These are phyloP conservation scores for Calvatia gigantea DNA, from an alignment of 768 basidiomycete species.

Conservation along the genomic window DNA sequence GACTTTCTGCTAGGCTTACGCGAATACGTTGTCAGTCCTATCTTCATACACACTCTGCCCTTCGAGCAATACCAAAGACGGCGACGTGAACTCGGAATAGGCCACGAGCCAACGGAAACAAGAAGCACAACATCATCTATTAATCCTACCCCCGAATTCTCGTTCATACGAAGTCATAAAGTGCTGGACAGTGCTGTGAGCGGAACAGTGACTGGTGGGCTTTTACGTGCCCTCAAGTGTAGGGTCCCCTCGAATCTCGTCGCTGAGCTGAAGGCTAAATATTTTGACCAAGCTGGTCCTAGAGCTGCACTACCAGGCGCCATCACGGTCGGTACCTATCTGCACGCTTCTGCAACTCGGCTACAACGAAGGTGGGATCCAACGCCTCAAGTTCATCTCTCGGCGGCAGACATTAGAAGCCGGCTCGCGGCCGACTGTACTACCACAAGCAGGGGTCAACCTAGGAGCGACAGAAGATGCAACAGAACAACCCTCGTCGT, in stretches of 20 bases:
- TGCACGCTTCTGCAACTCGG: conserved; percentile 64
- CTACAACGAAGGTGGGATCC: conserved; percentile 65
- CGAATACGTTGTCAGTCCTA: conserved; percentile 72
- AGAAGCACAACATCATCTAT: conserved; percentile 19
- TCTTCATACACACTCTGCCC: conserved; percentile 42
- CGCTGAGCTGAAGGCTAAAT: background rate
- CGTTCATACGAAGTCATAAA: conserved; percentile 45
- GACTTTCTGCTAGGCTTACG: conserved; percentile 50
- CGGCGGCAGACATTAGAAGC: conserved; percentile 22
- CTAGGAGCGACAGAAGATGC: background rate
- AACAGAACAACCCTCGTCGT: background rate
- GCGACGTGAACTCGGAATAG: conserved; percentile 26
- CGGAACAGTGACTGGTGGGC: conserved; percentile 64
- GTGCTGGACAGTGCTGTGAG: conserved; percentile 72
- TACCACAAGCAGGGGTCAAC: background rate
- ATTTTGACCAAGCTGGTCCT: conserved; percentile 51
- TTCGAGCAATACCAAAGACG: conserved; percentile 47
- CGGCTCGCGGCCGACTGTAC: conserved; percentile 10
- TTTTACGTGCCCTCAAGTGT: conserved; percentile 57
- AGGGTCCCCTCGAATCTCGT: conserved; percentile 21
- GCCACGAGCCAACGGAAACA: conserved; percentile 10
- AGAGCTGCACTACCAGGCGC: conserved; percentile 56
- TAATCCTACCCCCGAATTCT: conserved; percentile 38
- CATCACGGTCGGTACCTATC: conserved; percentile 51
- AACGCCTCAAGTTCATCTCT: conserved; percentile 56